Base-by-base conservation (phyloP, 1,139 yeast genomes). In the Spencermartinsiella ligniputridi region DNA sequence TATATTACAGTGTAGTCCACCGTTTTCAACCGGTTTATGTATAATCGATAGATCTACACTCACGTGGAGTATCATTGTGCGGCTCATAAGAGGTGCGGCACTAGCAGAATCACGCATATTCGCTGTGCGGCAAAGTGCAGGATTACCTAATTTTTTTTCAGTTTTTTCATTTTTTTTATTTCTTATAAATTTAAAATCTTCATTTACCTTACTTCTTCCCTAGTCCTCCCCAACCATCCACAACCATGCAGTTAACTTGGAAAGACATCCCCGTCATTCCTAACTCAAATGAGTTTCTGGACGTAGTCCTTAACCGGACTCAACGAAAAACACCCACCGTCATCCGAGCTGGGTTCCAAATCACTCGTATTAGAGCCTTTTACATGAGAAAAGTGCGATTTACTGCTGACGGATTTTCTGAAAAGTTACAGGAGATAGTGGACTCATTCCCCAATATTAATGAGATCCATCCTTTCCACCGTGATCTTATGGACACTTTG, bases 321-420 rank as follows among this genome's bases (percentile, higher is more conserved):
- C 99, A 92, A 72, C 81, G 99, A 71, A 92, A 92, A 70, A 92
- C 98, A 2, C 98, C 98, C 41, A 92, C 98, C 11, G 97, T 94
- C 50, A 87, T 92, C 57, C 83, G 98, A 66, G 88, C 96, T 5
- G 98, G 98, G 50, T 94, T 90, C 74, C 84, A 86, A 64, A 92
- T 92, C 67, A 84, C 94, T 58, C 88, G 98, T 75, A 92, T 92
- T 62, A 78, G 98, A 58, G 88, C 96, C n/a, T 92, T 92, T 62
- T 92, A 92, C 70, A 92, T 92, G 97, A 80, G 98, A 73, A 92
- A 92, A 66, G 98, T 92, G 52, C 85, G 86, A 62, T 92, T 80
- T 65, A 92, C 98, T 11, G 87, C 95, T 48, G 98, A 92, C 65
- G 97, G 98, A 19, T 94, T 94, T 62, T 75, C 80, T 53, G 98